Conservation (phyloP, 2,329 filamentous ascomycete species). For the Penicillium expansum region DNA sequence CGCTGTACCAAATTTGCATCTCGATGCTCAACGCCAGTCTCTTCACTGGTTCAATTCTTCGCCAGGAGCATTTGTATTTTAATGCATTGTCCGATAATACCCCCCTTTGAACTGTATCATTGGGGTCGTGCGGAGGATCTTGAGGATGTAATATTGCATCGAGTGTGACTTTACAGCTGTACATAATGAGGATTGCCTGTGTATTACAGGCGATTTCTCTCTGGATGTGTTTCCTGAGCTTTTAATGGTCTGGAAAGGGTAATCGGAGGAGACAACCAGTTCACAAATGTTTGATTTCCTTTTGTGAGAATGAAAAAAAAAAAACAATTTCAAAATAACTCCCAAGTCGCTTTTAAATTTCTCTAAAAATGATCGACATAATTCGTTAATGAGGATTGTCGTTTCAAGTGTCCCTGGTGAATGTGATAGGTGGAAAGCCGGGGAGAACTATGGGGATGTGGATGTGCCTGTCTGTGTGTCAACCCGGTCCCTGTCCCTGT, state of each 20-base stretch:
- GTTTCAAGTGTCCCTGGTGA: slow-evolving; percentile 9
- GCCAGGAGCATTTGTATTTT: slow-evolving; percentile 12
- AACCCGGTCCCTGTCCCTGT: slow-evolving; percentile 16
- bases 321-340: slow-evolving; percentile 4
- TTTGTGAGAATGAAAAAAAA: slow-evolving; percentile 31
- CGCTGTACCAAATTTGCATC: slow-evolving; percentile 30
- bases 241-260: slow-evolving; percentile 27
- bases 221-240: slow-evolving; percentile 15
- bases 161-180: slow-evolving; percentile 30
- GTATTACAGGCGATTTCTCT: slow-evolving; percentile 17
- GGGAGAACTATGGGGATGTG: slow-evolving; percentile 6
- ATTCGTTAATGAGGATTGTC: slow-evolving; percentile 23
- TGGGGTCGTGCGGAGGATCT: slow-evolving; percentile 5
- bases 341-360: background rate
- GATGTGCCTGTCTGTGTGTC: slow-evolving; percentile 3
- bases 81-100: slow-evolving; percentile 10
- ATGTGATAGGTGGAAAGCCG: slow-evolving; percentile 23
- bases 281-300: slow-evolving; percentile 25
- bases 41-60: slow-evolving; percentile 12
- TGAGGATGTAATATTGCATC: slow-evolving; percentile 16
- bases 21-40: slow-evolving; percentile 22
- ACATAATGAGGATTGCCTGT: slow-evolving; percentile 28
- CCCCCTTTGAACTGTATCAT: slow-evolving; percentile 1
- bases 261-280: slow-evolving; percentile 27
- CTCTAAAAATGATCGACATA: slow-evolving; percentile 17